These are phyloP conservation scores for Sarcocystis neurona DNA, from an alignment of 169 alveolate genomes.

Conservation along the genomic window DNA sequence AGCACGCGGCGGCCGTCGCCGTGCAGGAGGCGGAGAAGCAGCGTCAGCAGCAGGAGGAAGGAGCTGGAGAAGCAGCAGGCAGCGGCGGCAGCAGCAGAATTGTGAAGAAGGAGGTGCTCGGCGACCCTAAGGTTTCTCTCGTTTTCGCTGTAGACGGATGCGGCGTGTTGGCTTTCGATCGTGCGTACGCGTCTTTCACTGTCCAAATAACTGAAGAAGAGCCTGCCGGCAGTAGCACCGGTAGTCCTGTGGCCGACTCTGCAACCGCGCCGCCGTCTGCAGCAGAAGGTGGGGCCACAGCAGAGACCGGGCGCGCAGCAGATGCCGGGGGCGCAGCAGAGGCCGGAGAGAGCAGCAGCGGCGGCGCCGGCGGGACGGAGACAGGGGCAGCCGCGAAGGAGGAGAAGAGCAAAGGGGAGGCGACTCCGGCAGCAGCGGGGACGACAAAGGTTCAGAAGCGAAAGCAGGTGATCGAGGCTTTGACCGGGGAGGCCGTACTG, in stretches of 20 bases:
- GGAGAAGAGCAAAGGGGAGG: constrained; percentile 33
- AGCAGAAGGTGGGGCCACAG: neutral
- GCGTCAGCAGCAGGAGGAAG: constrained; percentile 9
- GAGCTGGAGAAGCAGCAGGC: neutral
- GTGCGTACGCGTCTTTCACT: neutral
- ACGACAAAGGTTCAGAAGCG: too few relatives aligned
- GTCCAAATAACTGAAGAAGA: neutral
- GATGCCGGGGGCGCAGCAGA: neutral
- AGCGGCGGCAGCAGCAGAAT: constrained; percentile 10
- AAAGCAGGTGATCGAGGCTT: neutral
- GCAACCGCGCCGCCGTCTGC: constrained; percentile 2
- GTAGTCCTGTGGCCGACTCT: too few relatives aligned
- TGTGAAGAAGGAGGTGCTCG: constrained; percentile 14
- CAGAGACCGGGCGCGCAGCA: neutral
- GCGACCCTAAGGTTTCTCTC: neutral
- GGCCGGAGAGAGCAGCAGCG: neutral
- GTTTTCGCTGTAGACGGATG: constrained; percentile 1
- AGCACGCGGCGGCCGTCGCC: neutral
- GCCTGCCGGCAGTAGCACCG: neutral
- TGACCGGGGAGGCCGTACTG: neutral
- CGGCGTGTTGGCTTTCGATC: constrained; percentile 17
- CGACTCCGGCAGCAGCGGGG: too few relatives aligned
- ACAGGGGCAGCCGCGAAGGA: constrained; percentile 37
- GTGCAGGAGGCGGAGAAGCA: constrained; percentile 42
- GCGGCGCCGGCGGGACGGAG: neutral